Conservation (phyloP, 1,139 yeast genomes). For the Pichia kudriavzevii region DNA sequence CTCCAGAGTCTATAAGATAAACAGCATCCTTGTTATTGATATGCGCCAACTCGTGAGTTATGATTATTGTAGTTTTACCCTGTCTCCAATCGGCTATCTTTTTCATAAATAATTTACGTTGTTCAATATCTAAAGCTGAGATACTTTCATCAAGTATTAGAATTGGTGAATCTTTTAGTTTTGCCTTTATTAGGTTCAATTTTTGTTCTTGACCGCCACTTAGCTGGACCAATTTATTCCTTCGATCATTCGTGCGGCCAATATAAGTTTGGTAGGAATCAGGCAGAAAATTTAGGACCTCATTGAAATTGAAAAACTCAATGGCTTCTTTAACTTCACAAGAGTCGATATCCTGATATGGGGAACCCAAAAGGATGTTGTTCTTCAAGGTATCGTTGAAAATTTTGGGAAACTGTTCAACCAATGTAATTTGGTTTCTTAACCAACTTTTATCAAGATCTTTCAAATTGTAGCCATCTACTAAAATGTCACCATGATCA, state of each 20-base stretch:
- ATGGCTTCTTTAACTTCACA: constrained; percentile 34
- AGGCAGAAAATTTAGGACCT: constrained; percentile 40
- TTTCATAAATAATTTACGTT: constrained; percentile 38
- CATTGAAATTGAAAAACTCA: constrained; percentile 42
- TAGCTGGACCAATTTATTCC: constrained; percentile 31
- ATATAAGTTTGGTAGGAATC: constrained; percentile 49
- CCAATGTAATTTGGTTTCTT: constrained; percentile 54
- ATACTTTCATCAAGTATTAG: constrained; percentile 79
- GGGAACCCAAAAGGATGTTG: constrained; percentile 49
- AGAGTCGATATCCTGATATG: constrained; percentile 4
- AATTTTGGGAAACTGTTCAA: constrained; percentile 62
- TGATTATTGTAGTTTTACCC: constrained; percentile 65
- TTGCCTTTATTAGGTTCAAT: constrained; percentile 77
- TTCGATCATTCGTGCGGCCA: constrained; percentile 24
- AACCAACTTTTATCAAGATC: constrained; percentile 46
- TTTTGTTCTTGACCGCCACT: constrained; percentile 93
- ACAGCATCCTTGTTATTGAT: constrained; percentile 59
- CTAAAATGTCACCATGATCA: constrained; percentile 38
- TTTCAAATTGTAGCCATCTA: constrained; percentile 47
- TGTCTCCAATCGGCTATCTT: constrained; percentile 53
- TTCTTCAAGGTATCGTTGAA: constrained; percentile 58
- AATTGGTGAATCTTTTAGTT: constrained; percentile 61
- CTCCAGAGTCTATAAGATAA: constrained; percentile 52
- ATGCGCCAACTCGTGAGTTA: constrained; percentile 68
- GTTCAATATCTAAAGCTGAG: constrained; percentile 63